These are phyloP conservation scores for Triticum turgidum DNA, from an alignment of 176 grass and related monocot species.

Conservation along the genomic window DNA sequence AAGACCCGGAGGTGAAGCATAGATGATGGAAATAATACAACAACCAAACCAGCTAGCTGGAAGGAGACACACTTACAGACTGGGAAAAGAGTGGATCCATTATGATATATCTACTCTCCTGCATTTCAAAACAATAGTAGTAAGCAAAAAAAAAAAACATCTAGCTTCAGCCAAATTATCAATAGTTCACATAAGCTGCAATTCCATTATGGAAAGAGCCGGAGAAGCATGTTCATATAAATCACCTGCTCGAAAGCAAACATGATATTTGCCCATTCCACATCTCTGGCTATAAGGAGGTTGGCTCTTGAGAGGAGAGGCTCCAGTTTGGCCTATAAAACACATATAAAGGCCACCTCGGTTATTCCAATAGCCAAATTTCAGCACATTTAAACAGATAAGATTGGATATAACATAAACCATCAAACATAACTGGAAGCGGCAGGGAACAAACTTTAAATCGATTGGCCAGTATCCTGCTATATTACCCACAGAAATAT, in stretches of 20 bases:
- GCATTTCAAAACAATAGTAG: constrained; percentile 32
- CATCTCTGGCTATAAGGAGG: constrained; percentile 85
- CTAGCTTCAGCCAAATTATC: not conserved
- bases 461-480: not conserved
- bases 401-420: not conserved
- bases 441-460: not conserved
- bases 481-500: not conserved
- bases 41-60: not conserved
- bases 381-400: not conserved
- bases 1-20: not conserved
- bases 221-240: constrained; percentile 20
- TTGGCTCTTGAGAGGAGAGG: constrained; percentile 74
- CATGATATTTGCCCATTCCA: constrained; percentile 92
- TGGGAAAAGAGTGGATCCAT: constrained; percentile 69
- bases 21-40: not conserved
- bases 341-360: not conserved
- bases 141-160: constrained; percentile 24
- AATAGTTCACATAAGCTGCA: not conserved
- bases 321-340: constrained; percentile 58
- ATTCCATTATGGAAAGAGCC: constrained; percentile 1
- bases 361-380: constrained; percentile 17
- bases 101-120: constrained; percentile 95
- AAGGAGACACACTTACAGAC: constrained; percentile 61
- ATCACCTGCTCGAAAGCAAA: constrained; percentile 95
- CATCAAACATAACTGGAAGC: not conserved